Base-by-base conservation (phyloP, 176 grass and related monocot species). In the Aegilops tauschii region DNA sequence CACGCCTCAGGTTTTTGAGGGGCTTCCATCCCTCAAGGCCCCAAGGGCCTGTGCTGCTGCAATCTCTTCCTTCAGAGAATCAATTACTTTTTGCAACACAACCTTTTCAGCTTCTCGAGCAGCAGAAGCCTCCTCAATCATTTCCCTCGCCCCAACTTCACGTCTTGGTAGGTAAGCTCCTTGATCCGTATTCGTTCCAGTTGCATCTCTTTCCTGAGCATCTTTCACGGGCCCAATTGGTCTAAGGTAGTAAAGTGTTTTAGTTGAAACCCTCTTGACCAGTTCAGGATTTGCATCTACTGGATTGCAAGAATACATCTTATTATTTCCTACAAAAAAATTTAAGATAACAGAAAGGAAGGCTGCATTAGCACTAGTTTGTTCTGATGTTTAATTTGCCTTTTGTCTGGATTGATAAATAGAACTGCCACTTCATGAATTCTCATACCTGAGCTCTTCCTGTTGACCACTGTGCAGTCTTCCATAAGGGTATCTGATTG, bases 191-290 rank as follows among this genome's bases (percentile, higher is more conserved):
- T 52, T 18, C 8, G 8, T 78, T 16, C 18, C 23, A 73, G 39
- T 78, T 81, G 69, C 61, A 81, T 20, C 44, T 52, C 63, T 80
- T 5, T 45, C 69, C 31, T 63, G 61, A 12, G 58, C 12, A 8
- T 66, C 82, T 74, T 72, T 74, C 16, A 20, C 17, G 3, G 25
- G 44, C 16, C 47, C 67, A 80, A 44, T 74, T 40, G 23, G 14
- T 74, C 61, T 58, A 29, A 84, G 76, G 52, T 88, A 88, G 80
- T 89, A 84, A 6, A 76, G 44, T 7, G 34, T 89, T 32, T 80
- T 67, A 49, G 83, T 69, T 36, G 61, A 81, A 76, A 89, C 50
- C 29, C 50, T 73, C 74, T 32, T 34, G 17, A 17, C 45, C 4
- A 21, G 28, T 77, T 77, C 74, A 56, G 28, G 16, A 77, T 29